A percentile compares a stretch with the other conserved stretches of the same genome.
Evolutionary conservation across 768 basidiomycete species (phyloP).

Genomic region (Trametopsis cervina): DNA sequence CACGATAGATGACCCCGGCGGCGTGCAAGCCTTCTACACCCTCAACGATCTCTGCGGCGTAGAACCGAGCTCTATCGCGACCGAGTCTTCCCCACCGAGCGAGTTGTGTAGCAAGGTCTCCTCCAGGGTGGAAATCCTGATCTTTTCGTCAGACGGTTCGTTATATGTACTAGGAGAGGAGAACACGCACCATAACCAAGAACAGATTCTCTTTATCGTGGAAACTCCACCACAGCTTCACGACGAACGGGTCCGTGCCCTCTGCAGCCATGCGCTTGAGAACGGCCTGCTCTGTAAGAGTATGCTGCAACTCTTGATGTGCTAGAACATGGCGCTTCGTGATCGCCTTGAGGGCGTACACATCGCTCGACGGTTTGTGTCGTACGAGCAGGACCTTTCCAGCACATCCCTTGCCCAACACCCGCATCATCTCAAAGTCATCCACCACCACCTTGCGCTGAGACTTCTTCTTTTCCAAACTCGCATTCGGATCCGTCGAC

Average conservation of each 20-base stretch:
- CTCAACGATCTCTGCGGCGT: slow-evolving; percentile 95
- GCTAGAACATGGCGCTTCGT: slow-evolving; percentile 96
- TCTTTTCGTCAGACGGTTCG: background rate
- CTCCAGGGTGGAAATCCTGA: slow-evolving; percentile 91
- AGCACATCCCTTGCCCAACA: slow-evolving; percentile 95
- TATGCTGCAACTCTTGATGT: slow-evolving; percentile 94
- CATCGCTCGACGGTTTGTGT: slow-evolving; percentile 60
- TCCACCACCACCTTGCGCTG: slow-evolving; percentile 72
- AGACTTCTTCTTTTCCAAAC: slow-evolving; percentile 43
- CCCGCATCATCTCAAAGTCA: slow-evolving; percentile 97
- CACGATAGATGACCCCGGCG: slow-evolving; percentile 94
- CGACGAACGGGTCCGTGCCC: slow-evolving; percentile 87
- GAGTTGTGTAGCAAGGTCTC: slow-evolving; percentile 95
- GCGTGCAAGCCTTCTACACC: slow-evolving; percentile 93
- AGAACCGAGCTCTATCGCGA: slow-evolving; percentile 91
- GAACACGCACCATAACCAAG: slow-evolving; percentile 76
- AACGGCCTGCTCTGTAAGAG: slow-evolving; percentile 93
- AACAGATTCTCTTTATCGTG: slow-evolving; percentile 97
- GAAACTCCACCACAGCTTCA: slow-evolving; percentile 95
- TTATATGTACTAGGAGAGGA: background rate
- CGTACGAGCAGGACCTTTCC: slow-evolving; percentile 92
- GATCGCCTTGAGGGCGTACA: slow-evolving; percentile 96
- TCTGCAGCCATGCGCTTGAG: slow-evolving; percentile 90
- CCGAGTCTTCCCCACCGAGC: slow-evolving; percentile 93
- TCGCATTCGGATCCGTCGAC: slow-evolving; percentile 36